These are phyloP conservation scores for Guadua angustifolia DNA, from an alignment of 176 grass and related monocot species.

Conservation along the genomic window DNA sequence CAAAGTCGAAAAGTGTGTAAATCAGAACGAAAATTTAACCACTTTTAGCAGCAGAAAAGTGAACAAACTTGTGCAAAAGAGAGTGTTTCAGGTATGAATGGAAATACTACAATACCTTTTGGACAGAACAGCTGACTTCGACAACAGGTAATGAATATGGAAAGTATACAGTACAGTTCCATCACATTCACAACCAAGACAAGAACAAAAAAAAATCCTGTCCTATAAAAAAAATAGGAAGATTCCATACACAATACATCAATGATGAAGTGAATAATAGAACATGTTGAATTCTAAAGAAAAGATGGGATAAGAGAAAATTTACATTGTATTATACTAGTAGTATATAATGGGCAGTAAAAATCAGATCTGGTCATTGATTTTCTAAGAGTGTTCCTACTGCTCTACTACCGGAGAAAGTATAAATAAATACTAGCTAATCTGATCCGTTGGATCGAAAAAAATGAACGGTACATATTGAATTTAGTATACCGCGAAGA, in stretches of 20 bases:
- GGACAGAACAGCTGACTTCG: constrained; percentile 24
- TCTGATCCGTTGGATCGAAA: no score
- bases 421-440: no score
- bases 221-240: neutral
- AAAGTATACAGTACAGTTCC: neutral
- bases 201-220: neutral
- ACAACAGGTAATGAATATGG: neutral
- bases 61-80: constrained; percentile 3
- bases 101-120: neutral
- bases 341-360: no score
- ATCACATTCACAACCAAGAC: neutral
- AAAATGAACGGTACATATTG: no score
- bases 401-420: no score
- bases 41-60: constrained; percentile 39
- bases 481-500: no score
- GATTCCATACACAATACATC: neutral
- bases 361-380: no score
- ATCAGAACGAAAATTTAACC: neutral
- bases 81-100: constrained; percentile 38
- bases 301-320: neutral
- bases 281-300: neutral
- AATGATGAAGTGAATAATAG: neutral
- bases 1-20: constrained; percentile 8
- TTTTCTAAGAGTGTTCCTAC: no score
- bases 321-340: no score